Evolutionary conservation across 192 early-diverging fungal species (phyloP), one percentile per base, ranked within the genome.

Genomic region (Backusella tuberculispora): DNA sequence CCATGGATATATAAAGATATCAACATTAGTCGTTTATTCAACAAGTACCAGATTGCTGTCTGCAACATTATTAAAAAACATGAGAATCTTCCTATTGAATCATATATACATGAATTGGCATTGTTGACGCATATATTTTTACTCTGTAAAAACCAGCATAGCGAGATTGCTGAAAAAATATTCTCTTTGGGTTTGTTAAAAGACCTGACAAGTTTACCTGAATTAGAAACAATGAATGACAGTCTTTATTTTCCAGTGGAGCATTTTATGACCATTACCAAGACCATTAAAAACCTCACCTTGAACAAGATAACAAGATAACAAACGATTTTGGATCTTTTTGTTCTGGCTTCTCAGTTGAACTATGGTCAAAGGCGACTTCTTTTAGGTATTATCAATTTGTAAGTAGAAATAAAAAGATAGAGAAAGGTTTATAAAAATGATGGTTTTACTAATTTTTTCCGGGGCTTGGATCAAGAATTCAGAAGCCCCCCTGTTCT

Each of bases 311-410:
- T 17, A 66, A 40, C 38, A 41, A 40, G 64, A 10, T 24, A 40
- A 66, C 6, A 66, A 13, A 10, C 17, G 14, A 38, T 66, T 66
- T 8, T 34, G 24, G 38, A 42, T 42, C 7, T 40, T 1, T 38
- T 66, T 66, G 0, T 66, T 66, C 24, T 66, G 29, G 7, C 37
- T 66, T 66, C 34, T 40, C 1, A 45, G 42, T 12, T 69, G 21
- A 69, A 46, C 42, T 69, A 69, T 47, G 19, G 43, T 9, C 6
- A 69, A 45, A 69, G 17, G 42, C 68, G 68, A 13, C 42, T 69
- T 69, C 13, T 69, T 48, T 24, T 24, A 3, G 43, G 68, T 29
- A 24, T 47, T 6, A 69, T 45, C 6, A n/a, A n/a, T n/a, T n/a
- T n/a, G n/a, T n/a, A n/a, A n/a, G n/a, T n/a, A n/a, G n/a, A n/a